These are phyloP conservation scores for Eugenia klotzschiana DNA, from an alignment of 441 rosid species.

Conservation along the genomic window DNA sequence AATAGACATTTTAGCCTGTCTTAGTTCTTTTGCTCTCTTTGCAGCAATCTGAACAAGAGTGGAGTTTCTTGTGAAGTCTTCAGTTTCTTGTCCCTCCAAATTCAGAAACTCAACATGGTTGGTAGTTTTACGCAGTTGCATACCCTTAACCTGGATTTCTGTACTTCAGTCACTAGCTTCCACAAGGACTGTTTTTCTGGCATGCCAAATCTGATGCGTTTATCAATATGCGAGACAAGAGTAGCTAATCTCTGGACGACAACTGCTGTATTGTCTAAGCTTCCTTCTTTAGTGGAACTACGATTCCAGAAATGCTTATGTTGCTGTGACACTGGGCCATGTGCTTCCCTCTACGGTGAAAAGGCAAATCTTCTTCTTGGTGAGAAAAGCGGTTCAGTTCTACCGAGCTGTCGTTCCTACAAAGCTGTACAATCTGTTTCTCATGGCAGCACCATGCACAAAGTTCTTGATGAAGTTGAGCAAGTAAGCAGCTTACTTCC, in stretches of 20 bases:
- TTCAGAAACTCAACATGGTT: conserved; percentile 27
- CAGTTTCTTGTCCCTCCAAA: conserved; percentile 15
- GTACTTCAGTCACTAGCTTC: conserved; percentile 33
- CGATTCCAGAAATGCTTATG: conserved; percentile 44
- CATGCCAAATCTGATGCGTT: conserved; percentile 36
- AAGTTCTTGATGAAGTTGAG: conserved; percentile 6
- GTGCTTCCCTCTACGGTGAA: conserved; percentile 16
- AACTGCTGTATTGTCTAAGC: conserved; percentile 28
- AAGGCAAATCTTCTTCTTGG: background rate
- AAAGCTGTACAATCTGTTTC: background rate
- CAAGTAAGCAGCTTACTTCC: background rate
- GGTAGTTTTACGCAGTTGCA: conserved; percentile 29
- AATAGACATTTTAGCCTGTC: background rate
- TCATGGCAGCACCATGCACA: background rate
- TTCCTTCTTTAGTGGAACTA: conserved; percentile 35
- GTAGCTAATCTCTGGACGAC: conserved; percentile 44
- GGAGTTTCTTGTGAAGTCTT: conserved; percentile 29
- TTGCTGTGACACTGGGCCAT: conserved; percentile 33
- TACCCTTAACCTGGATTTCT: conserved; percentile 34
- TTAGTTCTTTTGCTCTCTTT: background rate
- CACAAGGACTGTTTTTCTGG: conserved; percentile 38
- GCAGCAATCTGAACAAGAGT: conserved; percentile 23
- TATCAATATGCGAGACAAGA: conserved; percentile 49
- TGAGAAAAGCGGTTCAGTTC: conserved; percentile 3
- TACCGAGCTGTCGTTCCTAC: background rate